Conservation (phyloP, 208 protist genomes). For the Trichomonas gallinae region DNA sequence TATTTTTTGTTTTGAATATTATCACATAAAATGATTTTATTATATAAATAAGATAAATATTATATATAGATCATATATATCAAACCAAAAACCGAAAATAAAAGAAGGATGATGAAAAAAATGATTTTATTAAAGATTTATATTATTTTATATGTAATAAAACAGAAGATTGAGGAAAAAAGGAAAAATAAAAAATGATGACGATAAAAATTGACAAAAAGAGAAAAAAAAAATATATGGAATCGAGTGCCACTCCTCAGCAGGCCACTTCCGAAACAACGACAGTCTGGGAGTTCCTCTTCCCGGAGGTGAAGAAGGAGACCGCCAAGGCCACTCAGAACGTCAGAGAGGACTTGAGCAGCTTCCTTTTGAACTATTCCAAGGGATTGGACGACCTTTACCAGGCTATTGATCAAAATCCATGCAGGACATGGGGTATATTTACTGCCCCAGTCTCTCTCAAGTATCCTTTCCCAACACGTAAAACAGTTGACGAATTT, state of each 20-base stretch:
- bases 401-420: neutral
- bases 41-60: no score
- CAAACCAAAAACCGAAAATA: no score
- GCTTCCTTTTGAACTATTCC: neutral
- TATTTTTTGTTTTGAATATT: no score
- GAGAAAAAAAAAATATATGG: neutral
- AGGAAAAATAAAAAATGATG: no score
- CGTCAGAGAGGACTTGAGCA: neutral
- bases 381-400: neutral
- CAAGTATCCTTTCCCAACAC: neutral
- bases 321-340: neutral
- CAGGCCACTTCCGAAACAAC: neutral
- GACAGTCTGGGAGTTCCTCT: neutral
- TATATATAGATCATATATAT: no score
- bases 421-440: neutral
- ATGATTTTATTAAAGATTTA: no score
- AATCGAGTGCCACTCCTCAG: neutral
- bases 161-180: no score
- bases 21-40: no score
- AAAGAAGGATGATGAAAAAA: no score
- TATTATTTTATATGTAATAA: no score
- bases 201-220: no score
- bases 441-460: neutral
- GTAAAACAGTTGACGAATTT: neutral
- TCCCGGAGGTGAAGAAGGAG: neutral